Evolutionary conservation across 345 rosid species (phyloP), one percentile per base, ranked within the genome.

Genomic region (Capsella bursapastoris): DNA sequence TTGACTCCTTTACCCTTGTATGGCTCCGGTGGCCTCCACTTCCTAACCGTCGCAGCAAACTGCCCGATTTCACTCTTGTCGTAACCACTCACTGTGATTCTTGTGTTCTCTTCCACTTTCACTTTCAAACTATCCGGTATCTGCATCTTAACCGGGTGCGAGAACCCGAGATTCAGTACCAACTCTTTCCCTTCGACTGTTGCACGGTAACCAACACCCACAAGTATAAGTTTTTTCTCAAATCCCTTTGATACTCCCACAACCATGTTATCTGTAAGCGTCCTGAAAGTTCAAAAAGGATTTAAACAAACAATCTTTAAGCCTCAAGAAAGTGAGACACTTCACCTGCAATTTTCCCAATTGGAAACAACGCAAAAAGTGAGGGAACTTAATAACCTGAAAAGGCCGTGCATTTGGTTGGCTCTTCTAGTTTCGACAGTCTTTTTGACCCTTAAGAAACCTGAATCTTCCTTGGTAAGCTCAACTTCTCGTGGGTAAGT

Each of bases 181-280:
- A 95, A 59, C 61, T 85, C 97, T 60, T 80, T 90, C 43, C 97
- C 99, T 84, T 92, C 99, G 1, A 92, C 57, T 2, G 40, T 57
- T 6, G 92, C 99, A 78, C 97, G 95, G 72, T 92, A 95, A 52
- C 99, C 99, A 3, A 90, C 99, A 27, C 99, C 99, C 12, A 92
- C 65, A 78, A 95, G 77, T 64, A 84, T 88, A 37, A 92, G 97
- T 59, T 84, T 92, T 74, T 95, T 95, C 79, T 95, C 97, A n/a
- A 95, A 95, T n/a, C 94, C 97, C 74, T 89, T 92, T 0, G 97
- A 95, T 29, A 95, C 97, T 81, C 99, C 97, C 40, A 90, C 97
- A 18, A 92, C 82, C 93, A 95, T 88, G 89, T 95, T 95, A 87
- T 90, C 88, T 0, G 97, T 95, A 29, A 95, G 91, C 29, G 99